Conservation (phyloP, 2,329 filamentous ascomycete species). For the Aureobasidium sp. region DNA sequence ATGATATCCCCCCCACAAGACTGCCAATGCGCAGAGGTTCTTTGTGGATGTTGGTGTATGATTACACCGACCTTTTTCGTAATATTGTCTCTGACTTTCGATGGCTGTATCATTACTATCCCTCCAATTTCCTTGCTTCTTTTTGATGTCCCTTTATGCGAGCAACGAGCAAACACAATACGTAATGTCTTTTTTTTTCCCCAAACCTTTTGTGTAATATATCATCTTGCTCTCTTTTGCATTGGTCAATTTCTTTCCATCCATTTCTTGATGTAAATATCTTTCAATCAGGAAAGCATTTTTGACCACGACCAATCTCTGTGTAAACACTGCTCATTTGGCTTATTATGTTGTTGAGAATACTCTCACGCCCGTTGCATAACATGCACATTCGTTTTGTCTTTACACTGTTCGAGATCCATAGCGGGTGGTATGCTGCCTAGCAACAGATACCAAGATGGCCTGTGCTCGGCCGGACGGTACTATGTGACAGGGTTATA, state of each 20-base stretch:
- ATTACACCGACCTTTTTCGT: not conserved
- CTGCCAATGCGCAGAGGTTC: not conserved
- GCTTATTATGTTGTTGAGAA: too few relatives aligned
- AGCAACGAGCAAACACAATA: constrained; percentile 1
- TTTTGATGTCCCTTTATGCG: not conserved
- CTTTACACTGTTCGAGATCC: not conserved
- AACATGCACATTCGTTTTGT: not conserved
- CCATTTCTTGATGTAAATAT: not conserved
- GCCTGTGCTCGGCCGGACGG: too few relatives aligned
- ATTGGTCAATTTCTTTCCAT: not conserved
- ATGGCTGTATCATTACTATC: not conserved
- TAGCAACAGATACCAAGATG: too few relatives aligned
- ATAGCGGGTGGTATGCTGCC: too few relatives aligned
- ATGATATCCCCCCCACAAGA: not conserved
- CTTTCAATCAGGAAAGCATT: not conserved
- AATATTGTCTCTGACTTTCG: not conserved
- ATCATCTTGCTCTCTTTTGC: not conserved
- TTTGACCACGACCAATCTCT: not conserved
- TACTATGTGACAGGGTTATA: not conserved
- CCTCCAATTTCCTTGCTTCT: not conserved
- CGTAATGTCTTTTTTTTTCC: constrained; percentile 6
- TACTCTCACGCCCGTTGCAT: too few relatives aligned
- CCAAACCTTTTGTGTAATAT: not conserved
- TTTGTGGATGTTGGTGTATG: not conserved
- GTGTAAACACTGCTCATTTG: too few relatives aligned